These are phyloP conservation scores for Apodospora peruviana DNA, from an alignment of 495 filamentous ascomycete species.

Conservation along the genomic window DNA sequence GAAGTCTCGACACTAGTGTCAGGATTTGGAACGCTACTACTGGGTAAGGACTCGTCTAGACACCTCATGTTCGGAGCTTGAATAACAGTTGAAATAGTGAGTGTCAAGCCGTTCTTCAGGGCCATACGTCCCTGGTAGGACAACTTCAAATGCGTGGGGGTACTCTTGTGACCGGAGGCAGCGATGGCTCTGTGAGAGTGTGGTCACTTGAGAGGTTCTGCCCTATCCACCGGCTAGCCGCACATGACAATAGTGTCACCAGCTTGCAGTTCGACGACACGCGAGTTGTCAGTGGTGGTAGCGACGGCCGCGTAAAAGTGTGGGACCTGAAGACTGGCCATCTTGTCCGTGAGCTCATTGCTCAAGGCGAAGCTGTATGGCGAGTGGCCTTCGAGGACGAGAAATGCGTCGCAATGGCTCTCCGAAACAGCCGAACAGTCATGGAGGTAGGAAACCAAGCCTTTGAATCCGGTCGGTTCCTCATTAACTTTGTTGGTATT, in stretches of 20 bases:
- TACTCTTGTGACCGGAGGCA: constrained; percentile 92
- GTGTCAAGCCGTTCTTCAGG: constrained; percentile 89
- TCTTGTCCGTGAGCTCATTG: constrained; percentile 83
- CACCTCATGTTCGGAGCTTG: background rate
- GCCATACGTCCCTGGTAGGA: constrained; percentile 95
- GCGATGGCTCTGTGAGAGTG: constrained; percentile 89
- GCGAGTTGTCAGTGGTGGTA: constrained; percentile 89
- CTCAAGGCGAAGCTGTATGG: constrained; percentile 92
- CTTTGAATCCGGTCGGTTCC: constrained; percentile 11
- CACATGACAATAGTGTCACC: constrained; percentile 98
- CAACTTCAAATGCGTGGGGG: constrained; percentile 92
- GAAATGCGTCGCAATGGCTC: constrained; percentile 93
- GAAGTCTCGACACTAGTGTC: constrained; percentile 93
- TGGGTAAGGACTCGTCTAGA: too few relatives aligned
- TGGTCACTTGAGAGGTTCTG: constrained; percentile 88
- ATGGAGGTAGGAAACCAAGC: constrained; percentile 78
- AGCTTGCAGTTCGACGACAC: constrained; percentile 94
- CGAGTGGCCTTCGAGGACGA: constrained; percentile 97
- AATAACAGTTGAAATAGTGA: constrained; percentile 40
- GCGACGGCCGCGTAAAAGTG: constrained; percentile 93
- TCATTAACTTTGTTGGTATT: background rate
- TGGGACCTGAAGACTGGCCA: constrained; percentile 91
- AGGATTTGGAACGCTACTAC: constrained; percentile 92
- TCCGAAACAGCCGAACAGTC: constrained; percentile 72
- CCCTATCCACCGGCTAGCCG: constrained; percentile 87